Evolutionary conservation across 1,284 basidiomycete species (phyloP).

Genomic region (Rhodotorula sp.): DNA sequence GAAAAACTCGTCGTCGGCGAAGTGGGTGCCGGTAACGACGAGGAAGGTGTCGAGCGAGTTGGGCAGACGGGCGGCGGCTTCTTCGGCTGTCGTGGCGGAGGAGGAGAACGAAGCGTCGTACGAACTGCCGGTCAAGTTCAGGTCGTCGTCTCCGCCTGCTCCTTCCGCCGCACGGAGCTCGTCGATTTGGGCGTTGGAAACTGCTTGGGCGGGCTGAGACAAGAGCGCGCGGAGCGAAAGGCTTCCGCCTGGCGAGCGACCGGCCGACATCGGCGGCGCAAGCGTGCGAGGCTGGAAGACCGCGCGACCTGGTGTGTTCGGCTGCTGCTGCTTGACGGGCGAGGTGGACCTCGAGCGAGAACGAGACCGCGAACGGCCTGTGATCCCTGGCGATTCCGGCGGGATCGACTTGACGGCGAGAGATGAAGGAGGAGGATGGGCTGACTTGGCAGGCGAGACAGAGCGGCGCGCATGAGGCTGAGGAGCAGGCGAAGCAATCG

Average conservation of each 20-base stretch:
- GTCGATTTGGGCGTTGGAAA: background rate
- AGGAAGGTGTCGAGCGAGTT: conserved; percentile 34
- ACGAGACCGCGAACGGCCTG: conserved; percentile 5
- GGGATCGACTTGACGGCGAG: conserved; percentile 10
- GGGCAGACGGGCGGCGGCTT: conserved; percentile 12
- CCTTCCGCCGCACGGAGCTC: background rate
- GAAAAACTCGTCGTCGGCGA: conserved; percentile 33
- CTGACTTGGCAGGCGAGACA: conserved; percentile 1
- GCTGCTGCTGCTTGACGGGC: conserved; percentile 19
- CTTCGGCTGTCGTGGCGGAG: background rate
- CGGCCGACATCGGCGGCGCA: conserved; percentile 20
- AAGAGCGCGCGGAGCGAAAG: conserved; percentile 25
- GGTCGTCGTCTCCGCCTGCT: background rate
- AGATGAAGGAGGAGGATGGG: conserved; percentile 8
- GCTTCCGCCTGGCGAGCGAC: conserved; percentile 29
- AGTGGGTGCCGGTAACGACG: conserved; percentile 24
- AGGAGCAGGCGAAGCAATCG: background rate
- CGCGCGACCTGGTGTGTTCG: background rate
- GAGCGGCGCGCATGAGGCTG: background rate
- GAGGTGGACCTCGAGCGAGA: conserved; percentile 20
- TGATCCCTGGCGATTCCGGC: background rate
- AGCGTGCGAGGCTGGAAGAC: conserved; percentile 20
- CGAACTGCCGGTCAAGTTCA: conserved; percentile 29
- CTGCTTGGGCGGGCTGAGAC: background rate
- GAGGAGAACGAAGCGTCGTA: conserved; percentile 25